phyloP scores from a whole-genome alignment of 176 grass and related monocot genomes.

The Thinopyrum elongatum region DNA sequence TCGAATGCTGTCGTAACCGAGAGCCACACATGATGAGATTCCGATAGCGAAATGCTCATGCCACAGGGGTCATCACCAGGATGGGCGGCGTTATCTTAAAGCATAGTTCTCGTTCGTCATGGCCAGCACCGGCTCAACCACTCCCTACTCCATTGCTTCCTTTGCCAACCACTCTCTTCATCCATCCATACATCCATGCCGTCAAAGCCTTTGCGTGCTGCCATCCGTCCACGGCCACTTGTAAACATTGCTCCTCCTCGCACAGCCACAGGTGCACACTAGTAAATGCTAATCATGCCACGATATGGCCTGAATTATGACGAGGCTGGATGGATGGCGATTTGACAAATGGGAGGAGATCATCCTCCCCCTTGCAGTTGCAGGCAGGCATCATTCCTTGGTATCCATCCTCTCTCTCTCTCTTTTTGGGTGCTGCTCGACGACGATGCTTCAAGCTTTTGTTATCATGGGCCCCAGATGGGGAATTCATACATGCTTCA shows the following conservation, averaged over 20 bases:
- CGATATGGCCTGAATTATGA: conserved; percentile 23
- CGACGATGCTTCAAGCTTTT: conserved; percentile 1
- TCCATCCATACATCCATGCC: background rate
- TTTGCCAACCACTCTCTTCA: background rate
- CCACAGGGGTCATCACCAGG: background rate
- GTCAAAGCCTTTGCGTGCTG: background rate
- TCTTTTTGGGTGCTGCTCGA: background rate
- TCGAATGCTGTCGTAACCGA: background rate
- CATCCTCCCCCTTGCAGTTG: background rate
- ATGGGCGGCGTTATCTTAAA: conserved; percentile 26
- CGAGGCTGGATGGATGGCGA: conserved; percentile 8
- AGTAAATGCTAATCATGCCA: background rate
- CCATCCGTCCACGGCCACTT: conserved; percentile 1
- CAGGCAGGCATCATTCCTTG: conserved; percentile 20
- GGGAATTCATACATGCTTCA: background rate
- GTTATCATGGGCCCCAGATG: background rate
- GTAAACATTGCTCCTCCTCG: background rate
- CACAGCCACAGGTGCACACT: background rate
- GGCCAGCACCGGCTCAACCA: background rate
- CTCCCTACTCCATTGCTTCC: conserved; percentile 4
- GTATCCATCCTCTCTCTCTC: background rate
- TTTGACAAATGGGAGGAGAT: background rate
- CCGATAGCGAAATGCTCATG: background rate
- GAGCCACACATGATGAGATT: background rate
- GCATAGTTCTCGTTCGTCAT: background rate